These are phyloP conservation scores for Globisporangium recalcitrans DNA, from an alignment of 352 stramenopile genomes.

Conservation along the genomic window DNA sequence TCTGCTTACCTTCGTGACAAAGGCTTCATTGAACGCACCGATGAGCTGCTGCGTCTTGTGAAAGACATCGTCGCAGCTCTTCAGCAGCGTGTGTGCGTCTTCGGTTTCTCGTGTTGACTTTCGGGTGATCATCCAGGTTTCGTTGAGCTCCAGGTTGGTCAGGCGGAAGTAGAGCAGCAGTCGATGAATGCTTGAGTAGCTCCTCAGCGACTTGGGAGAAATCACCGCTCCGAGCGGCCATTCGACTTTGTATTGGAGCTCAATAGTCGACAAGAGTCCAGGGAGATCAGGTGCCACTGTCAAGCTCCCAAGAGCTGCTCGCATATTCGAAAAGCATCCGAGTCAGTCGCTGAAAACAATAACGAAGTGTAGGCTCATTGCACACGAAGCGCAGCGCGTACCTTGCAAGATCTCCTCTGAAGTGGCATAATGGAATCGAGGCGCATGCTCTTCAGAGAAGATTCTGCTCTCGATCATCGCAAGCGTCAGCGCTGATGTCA, in stretches of 20 bases:
- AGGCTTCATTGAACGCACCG: slow-evolving; percentile 41
- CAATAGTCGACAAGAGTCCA: slow-evolving; percentile 35
- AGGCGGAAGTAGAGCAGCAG: slow-evolving; percentile 42
- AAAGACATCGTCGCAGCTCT: slow-evolving; percentile 24
- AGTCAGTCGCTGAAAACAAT: not conserved
- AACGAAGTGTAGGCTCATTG: not conserved
- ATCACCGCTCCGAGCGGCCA: slow-evolving; percentile 51
- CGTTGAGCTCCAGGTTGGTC: slow-evolving; percentile 37
- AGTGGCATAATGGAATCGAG: slow-evolving; percentile 46
- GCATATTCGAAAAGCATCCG: not conserved
- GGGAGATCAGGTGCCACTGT: slow-evolving; percentile 27
- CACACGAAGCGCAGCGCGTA: slow-evolving; percentile 12
- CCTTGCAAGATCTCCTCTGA: slow-evolving; percentile 33
- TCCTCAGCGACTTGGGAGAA: slow-evolving; percentile 25
- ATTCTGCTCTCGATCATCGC: slow-evolving; percentile 54
- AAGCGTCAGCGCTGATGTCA: slow-evolving; percentile 46
- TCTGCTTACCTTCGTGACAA: slow-evolving; percentile 31
- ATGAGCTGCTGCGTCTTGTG: slow-evolving; percentile 42
- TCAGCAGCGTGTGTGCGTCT: slow-evolving; percentile 17
- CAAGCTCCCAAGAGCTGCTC: slow-evolving; percentile 31
- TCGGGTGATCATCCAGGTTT: slow-evolving; percentile 33
- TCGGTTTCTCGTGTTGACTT: slow-evolving; percentile 18
- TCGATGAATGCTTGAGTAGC: slow-evolving; percentile 39
- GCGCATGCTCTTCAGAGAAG: slow-evolving; percentile 15
- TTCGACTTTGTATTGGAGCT: slow-evolving; percentile 38